Conservation (phyloP, 2,329 filamentous ascomycete species). For the Huntiella savannae region DNA sequence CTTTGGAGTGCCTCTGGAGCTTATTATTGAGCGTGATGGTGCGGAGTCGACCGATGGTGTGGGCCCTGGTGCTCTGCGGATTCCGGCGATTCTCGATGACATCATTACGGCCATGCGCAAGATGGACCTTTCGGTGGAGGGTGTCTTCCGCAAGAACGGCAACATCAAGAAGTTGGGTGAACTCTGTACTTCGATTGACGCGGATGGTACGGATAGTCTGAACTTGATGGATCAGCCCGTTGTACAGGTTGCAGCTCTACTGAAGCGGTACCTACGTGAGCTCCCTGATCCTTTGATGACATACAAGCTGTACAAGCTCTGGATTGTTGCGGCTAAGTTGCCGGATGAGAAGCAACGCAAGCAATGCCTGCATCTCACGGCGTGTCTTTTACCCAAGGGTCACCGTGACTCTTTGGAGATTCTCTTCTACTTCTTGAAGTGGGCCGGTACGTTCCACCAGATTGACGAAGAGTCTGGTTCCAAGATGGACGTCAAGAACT, state of each 20-base stretch:
- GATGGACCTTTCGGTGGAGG: conserved; percentile 97
- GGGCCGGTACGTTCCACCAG: conserved; percentile 92
- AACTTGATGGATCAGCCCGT: conserved; percentile 78
- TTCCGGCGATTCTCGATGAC: conserved; percentile 90
- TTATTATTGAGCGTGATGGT: conserved; percentile 79
- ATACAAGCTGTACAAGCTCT: conserved; percentile 81
- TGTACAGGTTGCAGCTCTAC: conserved; percentile 77
- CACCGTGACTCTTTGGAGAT: conserved; percentile 92
- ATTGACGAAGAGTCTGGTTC: conserved; percentile 92
- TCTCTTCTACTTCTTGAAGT: conserved; percentile 87
- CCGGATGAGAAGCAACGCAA: conserved; percentile 62
- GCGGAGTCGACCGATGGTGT: conserved; percentile 97
- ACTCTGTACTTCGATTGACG: conserved; percentile 68
- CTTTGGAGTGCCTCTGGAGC: conserved; percentile 75
- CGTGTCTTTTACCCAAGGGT: conserved; percentile 78
- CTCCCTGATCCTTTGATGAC: conserved; percentile 89
- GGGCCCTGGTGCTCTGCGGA: conserved; percentile 72
- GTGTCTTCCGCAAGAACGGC: conserved; percentile 96
- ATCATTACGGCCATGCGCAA: conserved; percentile 87
- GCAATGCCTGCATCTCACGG: conserved; percentile 73
- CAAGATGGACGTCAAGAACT: conserved; percentile 97
- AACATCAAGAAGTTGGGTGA: conserved; percentile 91
- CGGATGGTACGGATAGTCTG: conserved; percentile 64
- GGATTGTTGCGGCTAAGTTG: conserved; percentile 79
- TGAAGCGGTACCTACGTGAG: conserved; percentile 90